A percentile compares a stretch with the other conserved stretches of the same genome.
Conservation (phyloP, 305 asterid species). For the Fraxinus ornus region DNA sequence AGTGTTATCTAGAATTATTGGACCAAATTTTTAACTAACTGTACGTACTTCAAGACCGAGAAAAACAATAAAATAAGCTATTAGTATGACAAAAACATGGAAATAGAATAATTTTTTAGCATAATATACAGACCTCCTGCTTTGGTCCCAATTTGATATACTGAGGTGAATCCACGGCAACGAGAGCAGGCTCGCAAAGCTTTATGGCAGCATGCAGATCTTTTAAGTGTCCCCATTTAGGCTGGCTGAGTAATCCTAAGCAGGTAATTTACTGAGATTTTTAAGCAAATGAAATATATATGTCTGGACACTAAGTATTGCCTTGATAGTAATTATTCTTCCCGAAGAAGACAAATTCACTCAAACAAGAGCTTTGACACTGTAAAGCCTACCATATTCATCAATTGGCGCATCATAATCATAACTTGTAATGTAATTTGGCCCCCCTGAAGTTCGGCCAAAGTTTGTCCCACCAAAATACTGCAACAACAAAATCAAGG, state of each 20-base stretch:
- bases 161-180: conserved; percentile 65
- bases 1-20: background rate
- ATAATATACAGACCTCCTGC: conserved; percentile 66
- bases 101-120: background rate
- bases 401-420: conserved; percentile 96
- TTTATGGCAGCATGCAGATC: conserved; percentile 88
- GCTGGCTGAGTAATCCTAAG: conserved; percentile 82
- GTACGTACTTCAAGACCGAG: conserved; percentile 2
- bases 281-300: conserved; percentile 13
- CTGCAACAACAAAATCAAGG: conserved; percentile 45
- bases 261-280: conserved; percentile 21
- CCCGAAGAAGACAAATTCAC: conserved; percentile 4
- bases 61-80: conserved; percentile 1
- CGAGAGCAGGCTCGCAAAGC: conserved; percentile 94
- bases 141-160: conserved; percentile 79
- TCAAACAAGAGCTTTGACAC: conserved; percentile 13
- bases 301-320: conserved; percentile 2
- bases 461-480: conserved; percentile 97
- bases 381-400: conserved; percentile 68
- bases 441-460: conserved; percentile 94
- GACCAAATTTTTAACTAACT: conserved; percentile 9
- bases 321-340: conserved; percentile 8
- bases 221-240: conserved; percentile 93
- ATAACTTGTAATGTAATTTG: conserved; percentile 83
- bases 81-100: background rate